Evolutionary conservation across 1,139 yeast species (phyloP).

Genomic region (Pichia sp.): DNA sequence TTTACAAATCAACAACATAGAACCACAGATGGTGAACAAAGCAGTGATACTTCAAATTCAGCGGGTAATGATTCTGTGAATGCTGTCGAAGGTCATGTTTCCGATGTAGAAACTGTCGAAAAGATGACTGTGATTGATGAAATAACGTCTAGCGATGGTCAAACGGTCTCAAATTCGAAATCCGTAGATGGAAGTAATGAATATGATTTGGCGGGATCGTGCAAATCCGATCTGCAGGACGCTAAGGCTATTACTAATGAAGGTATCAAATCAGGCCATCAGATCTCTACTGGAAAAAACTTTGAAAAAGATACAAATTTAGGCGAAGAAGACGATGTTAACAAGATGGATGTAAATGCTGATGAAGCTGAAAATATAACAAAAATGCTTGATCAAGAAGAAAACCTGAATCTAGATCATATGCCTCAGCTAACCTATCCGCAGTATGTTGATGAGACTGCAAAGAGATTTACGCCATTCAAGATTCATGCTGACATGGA

Average conservation of each 20-base stretch:
- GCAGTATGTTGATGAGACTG: constrained; percentile 20
- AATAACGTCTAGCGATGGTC: too few species aligned
- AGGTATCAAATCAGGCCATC: too few species aligned
- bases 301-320: not conserved
- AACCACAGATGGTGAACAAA: too few species aligned
- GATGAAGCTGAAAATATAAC: not conserved
- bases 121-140: not conserved
- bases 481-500: constrained; percentile 47
- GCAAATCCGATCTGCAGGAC: too few species aligned
- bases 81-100: too few species aligned
- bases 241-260: too few species aligned
- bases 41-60: not conserved
- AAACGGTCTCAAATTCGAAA: too few species aligned
- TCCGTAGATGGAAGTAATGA: too few species aligned
- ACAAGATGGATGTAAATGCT: not conserved
- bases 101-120: not conserved
- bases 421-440: constrained; percentile 29
- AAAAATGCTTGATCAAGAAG: not conserved
- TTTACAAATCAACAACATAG: too few species aligned
- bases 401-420: not conserved
- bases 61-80: not conserved
- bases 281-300: too few species aligned
- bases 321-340: not conserved
- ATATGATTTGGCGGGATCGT: too few species aligned
- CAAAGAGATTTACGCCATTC: constrained; percentile 38